A percentile compares a stretch with the other conserved stretches of the same genome.
These are phyloP conservation scores for Calonectria pseudoturangicola DNA, from an alignment of 2,329 filamentous ascomycete genomes.

Conservation along the genomic window DNA sequence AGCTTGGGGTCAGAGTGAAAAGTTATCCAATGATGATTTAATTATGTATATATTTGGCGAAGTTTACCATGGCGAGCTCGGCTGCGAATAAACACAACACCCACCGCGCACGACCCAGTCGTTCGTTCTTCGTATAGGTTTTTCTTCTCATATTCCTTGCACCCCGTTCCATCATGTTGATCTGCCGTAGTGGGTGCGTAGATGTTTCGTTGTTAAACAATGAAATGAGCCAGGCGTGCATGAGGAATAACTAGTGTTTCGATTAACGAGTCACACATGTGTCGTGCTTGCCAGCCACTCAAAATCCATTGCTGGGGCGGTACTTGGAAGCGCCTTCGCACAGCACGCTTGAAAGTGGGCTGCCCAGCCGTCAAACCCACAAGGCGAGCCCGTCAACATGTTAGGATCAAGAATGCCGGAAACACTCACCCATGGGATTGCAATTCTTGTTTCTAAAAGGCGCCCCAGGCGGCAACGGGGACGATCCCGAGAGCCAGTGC, in stretches of 20 bases:
- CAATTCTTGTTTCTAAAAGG: not conserved
- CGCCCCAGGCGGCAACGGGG: not conserved
- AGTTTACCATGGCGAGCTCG: no score
- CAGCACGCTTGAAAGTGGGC: not conserved
- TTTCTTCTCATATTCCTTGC: not conserved
- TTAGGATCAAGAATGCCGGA: not conserved
- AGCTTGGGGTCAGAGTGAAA: no score
- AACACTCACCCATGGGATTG: not conserved
- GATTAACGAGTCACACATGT: not conserved
- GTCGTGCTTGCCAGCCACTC: not conserved
- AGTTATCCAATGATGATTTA: not conserved
- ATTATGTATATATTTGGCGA: no score
- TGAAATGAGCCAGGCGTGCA: conserved; percentile 1
- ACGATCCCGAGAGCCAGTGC: not conserved
- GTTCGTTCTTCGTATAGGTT: not conserved
- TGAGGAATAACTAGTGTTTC: not conserved
- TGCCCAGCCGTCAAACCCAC: not conserved
- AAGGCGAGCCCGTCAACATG: not conserved
- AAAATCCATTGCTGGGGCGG: not conserved
- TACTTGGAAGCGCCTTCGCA: not conserved
- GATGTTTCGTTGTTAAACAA: not conserved
- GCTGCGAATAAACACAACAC: not conserved
- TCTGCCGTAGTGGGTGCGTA: no score
- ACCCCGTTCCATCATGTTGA: not conserved
- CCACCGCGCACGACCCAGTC: not conserved